phyloP scores from a whole-genome alignment of 176 grass and related monocot species.

The Triticum urartu region DNA sequence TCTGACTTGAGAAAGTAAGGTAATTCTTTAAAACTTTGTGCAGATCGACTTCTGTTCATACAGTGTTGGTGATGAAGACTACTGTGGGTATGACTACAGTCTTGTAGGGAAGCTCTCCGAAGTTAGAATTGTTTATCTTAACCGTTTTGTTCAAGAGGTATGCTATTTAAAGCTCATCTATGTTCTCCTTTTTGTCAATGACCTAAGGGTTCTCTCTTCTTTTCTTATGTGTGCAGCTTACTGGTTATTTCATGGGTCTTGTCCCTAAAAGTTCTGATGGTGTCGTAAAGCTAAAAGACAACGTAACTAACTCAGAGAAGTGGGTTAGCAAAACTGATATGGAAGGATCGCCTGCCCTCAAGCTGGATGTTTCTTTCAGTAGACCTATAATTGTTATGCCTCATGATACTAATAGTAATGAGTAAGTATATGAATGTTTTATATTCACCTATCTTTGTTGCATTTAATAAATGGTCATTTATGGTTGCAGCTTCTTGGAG shows the following conservation, averaged over 20 bases:
- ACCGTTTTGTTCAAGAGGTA: constrained; percentile 99
- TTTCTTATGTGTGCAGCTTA: constrained; percentile 49
- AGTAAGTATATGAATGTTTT: constrained; percentile 54
- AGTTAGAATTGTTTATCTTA: constrained; percentile 99
- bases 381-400: constrained; percentile 98
- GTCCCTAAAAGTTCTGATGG: constrained; percentile 74
- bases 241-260: constrained; percentile 88
- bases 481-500: constrained; percentile 77
- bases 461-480: constrained; percentile 26
- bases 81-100: constrained; percentile 92
- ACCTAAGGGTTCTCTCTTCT: background rate
- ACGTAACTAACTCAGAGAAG: constrained; percentile 80
- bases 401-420: constrained; percentile 63
- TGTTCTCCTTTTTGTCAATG: constrained; percentile 21
- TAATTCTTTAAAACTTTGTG: constrained; percentile 30
- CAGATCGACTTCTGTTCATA: constrained; percentile 95
- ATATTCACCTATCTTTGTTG: constrained; percentile 23
- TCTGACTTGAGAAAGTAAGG: constrained; percentile 15
- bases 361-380: constrained; percentile 86
- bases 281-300: constrained; percentile 84
- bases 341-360: constrained; percentile 88
- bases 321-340: constrained; percentile 94
- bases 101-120: constrained; percentile 84
- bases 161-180: constrained; percentile 26
- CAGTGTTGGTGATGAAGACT: constrained; percentile 81